These are phyloP conservation scores for Kodamaea neixiangensis DNA, from an alignment of 805 yeast species.

Conservation along the genomic window DNA sequence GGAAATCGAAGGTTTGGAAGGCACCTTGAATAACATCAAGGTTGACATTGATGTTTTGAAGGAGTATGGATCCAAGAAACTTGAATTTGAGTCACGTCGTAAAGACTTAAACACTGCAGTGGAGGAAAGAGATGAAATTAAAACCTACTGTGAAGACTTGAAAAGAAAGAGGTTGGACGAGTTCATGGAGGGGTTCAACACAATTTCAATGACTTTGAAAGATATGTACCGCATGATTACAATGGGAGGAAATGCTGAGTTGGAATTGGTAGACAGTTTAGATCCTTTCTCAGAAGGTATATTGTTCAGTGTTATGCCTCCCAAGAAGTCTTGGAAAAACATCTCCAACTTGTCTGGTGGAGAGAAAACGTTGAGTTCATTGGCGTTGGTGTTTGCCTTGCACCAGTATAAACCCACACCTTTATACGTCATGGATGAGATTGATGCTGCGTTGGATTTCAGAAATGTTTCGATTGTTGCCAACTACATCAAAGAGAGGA, in stretches of 20 bases:
- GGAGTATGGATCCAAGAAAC: constrained; percentile 69
- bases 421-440: constrained; percentile 97
- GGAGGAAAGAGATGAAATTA: constrained; percentile 60
- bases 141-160: constrained; percentile 63
- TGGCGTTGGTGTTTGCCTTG: constrained; percentile 93
- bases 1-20: constrained; percentile 57
- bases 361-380: constrained; percentile 91
- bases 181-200: constrained; percentile 89
- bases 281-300: constrained; percentile 99
- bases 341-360: constrained; percentile 96
- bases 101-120: constrained; percentile 70
- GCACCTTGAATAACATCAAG: constrained; percentile 53
- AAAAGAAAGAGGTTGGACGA: constrained; percentile 78
- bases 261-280: constrained; percentile 90
- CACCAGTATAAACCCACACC: constrained; percentile 98
- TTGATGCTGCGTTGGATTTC: constrained; percentile 97
- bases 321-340: constrained; percentile 96
- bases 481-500: constrained; percentile 91
- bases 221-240: constrained; percentile 99
- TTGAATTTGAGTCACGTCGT: constrained; percentile 65
- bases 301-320: constrained; percentile 97
- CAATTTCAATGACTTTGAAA: constrained; percentile 83
- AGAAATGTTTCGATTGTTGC: constrained; percentile 97
- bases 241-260: constrained; percentile 98
- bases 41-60: constrained; percentile 74